Percentiles rank a stretch among this genome's conserved stretches.
Conservation (phyloP, 2,329 filamentous ascomycete genomes). For the Xylariaceae sp. region DNA sequence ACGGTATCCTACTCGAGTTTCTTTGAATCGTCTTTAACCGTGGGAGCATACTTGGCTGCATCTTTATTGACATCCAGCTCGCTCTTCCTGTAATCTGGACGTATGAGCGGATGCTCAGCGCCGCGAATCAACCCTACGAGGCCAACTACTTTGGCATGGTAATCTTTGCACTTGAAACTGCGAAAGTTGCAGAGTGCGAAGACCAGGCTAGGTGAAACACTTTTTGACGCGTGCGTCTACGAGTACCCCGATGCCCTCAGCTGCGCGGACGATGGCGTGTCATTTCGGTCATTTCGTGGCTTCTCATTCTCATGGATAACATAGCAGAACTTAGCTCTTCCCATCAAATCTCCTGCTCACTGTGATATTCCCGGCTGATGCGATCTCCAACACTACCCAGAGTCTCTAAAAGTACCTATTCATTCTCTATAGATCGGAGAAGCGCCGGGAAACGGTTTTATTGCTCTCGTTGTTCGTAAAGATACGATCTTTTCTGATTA, state of each 20-base stretch:
- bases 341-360: constrained; percentile 8
- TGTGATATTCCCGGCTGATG: constrained; percentile 5
- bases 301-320: constrained; percentile 4
- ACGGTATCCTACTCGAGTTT: constrained; percentile 4
- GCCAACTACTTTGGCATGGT: constrained; percentile 12
- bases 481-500: constrained; percentile 2
- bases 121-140: constrained; percentile 11
- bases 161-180: constrained; percentile 14
- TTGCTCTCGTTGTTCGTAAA: constrained; percentile 7
- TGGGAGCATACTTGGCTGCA: constrained; percentile 5
- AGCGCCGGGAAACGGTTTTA: constrained; percentile 7
- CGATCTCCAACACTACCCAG: constrained; percentile 14
- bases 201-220: constrained; percentile 2
- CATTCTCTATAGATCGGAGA: constrained; percentile 7
- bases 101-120: constrained; percentile 7
- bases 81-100: constrained; percentile 4
- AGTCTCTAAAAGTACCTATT: no score
- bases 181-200: constrained; percentile 6
- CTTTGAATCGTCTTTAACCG: constrained; percentile 5
- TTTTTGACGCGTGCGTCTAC: background rate
- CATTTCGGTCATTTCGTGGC: constrained; percentile 5
- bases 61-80: constrained; percentile 13
- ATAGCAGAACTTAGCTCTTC: constrained; percentile 6
- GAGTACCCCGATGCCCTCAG: constrained; percentile 10
- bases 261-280: constrained; percentile 7